Evolutionary conservation across 2,329 filamentous ascomycete species (phyloP).

Genomic region (Colletotrichum tamarilloi): DNA sequence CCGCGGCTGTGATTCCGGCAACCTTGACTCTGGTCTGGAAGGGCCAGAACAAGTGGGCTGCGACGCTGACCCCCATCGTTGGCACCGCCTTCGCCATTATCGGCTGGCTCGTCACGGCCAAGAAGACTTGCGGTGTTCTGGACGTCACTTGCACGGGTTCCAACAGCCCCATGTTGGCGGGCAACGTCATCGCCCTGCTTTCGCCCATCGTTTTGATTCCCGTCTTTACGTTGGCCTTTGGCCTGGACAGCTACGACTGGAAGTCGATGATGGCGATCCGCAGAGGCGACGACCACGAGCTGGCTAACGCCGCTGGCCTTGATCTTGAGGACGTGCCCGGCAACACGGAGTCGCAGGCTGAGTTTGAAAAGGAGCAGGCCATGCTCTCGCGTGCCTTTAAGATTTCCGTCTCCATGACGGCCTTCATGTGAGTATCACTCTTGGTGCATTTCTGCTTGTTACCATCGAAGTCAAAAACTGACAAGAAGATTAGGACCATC

Average conservation of each 20-base stretch:
- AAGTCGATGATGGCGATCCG: constrained; percentile 83
- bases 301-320: constrained; percentile 70
- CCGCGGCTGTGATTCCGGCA: constrained; percentile 84
- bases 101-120: constrained; percentile 81
- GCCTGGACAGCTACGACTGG: constrained; percentile 84
- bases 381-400: constrained; percentile 65
- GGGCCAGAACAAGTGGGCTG: constrained; percentile 80
- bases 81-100: constrained; percentile 75
- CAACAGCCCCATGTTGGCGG: constrained; percentile 88
- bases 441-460: constrained; percentile 42
- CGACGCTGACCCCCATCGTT: constrained; percentile 73
- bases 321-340: constrained; percentile 74
- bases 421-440: constrained; percentile 48
- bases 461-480: too few relatives aligned
- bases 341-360: constrained; percentile 44
- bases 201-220: constrained; percentile 81
- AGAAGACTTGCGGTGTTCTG: constrained; percentile 75
- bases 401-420: constrained; percentile 61
- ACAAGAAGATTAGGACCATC: constrained; percentile 58
- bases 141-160: constrained; percentile 80
- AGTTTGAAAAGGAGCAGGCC: constrained; percentile 57
- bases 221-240: constrained; percentile 72
- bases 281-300: constrained; percentile 80
- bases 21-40: constrained; percentile 85
- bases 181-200: constrained; percentile 85